Base-by-base conservation (phyloP, 345 rosid genomes). In the Raphanus sativus region DNA sequence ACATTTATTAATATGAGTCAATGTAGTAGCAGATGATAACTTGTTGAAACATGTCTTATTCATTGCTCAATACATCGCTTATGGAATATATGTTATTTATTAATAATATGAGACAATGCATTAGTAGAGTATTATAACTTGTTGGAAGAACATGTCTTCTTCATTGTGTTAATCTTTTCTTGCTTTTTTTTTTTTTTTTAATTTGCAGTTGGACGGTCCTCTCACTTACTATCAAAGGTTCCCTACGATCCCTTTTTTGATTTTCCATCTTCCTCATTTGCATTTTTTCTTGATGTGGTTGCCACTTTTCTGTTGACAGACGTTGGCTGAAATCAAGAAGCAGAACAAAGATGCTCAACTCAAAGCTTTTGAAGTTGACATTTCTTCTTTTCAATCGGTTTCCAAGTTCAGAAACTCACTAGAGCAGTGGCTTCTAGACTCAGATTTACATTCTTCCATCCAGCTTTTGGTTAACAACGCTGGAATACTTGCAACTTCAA, bases 381-480 rank as follows among this genome's bases (percentile, higher is more conserved):
- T 95, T 16, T 85, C 91, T 17, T 88, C 92, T 48, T 88, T 89
- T 69, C 85, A 70, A 40, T 95, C 96, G 24, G 85, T 95, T 79
- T 67, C 74, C 50, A 83, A 86, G 77, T 92, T 92, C 71, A 87
- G 68, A 81, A 73, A 69, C 55, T 90, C 89, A 25, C 84, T 95
- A 75, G 82, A 90, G 82, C 83, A 84, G 68, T 94, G 98, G 98
- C 88, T 94, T 48, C 68, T 42, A 75, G 91, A 86, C 36, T 89
- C 94, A 12, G 69, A 83, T 62, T 74, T 94, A 90, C 98, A 92
- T 84, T 73, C 77, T 67, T 92, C 98, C 0, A 56, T 94, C 82
- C 98, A 94, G 75, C 86, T 94, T 6, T 81, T 94, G 84, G 85
- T 94, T 40, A 94, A 94, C 82, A 89, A 94, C 76, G 98, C 98